A percentile compares a stretch with the other conserved stretches of the same genome.
phyloP scores from a whole-genome alignment of 345 rosid species.

The Heritiera fomes region DNA sequence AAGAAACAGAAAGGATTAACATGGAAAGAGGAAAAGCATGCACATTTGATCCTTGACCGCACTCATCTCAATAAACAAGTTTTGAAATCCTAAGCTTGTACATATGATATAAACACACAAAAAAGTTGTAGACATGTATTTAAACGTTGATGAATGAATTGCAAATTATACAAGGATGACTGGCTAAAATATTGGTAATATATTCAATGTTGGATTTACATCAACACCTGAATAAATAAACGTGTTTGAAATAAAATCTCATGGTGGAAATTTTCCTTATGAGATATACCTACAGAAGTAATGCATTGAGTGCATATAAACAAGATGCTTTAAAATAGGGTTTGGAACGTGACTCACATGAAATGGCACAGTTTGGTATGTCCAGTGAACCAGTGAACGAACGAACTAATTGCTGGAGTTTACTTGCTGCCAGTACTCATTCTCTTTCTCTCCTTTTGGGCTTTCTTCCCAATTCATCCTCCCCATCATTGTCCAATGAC shows the following conservation, averaged over 20 bases:
- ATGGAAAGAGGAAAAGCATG: background rate
- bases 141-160: too few relatives aligned
- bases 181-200: background rate
- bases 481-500: conserved; percentile 28
- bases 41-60: background rate
- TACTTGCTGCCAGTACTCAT: conserved; percentile 24
- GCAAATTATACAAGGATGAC: too few relatives aligned
- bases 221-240: background rate
- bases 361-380: background rate
- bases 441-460: conserved; percentile 27
- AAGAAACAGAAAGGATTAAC: background rate
- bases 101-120: background rate
- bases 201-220: background rate
- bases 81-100: background rate
- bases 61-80: background rate
- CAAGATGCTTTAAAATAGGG: background rate
- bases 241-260: background rate
- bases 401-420: background rate
- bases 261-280: too few relatives aligned
- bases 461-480: conserved; percentile 26
- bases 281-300: background rate
- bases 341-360: background rate
- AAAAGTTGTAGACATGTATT: too few relatives aligned
- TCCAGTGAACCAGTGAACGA: background rate
- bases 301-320: background rate